Evolutionary conservation across 129 eudicot genomes (phyloP).

Genomic region (Helichrysum umbraculigerum): DNA sequence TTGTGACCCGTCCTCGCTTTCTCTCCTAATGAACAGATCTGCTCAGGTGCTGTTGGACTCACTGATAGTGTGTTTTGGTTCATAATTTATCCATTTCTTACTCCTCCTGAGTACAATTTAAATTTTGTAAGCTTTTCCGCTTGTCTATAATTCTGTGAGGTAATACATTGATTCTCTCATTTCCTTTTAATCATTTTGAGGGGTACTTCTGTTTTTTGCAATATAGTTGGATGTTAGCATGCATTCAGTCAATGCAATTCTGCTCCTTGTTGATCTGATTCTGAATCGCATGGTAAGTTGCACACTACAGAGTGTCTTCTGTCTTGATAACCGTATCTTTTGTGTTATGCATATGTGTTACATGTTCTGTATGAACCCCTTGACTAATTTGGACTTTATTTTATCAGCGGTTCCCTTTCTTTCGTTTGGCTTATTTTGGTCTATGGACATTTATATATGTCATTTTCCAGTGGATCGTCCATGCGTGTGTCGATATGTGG

Average conservation of each 20-base stretch:
- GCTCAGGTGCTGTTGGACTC: conserved; percentile 84
- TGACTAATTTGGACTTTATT: conserved; percentile 23
- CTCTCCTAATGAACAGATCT: conserved; percentile 39
- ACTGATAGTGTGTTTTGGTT: conserved; percentile 88
- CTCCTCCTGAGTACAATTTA: conserved; percentile 47
- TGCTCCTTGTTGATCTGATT: conserved; percentile 62
- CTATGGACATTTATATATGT: conserved; percentile 77
- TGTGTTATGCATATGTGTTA: not conserved
- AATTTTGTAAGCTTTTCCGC: conserved; percentile 55
- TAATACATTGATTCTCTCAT: not conserved
- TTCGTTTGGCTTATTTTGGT: conserved; percentile 80
- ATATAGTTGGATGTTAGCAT: conserved; percentile 62
- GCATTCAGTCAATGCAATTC: conserved; percentile 84
- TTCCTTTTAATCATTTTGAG: conserved; percentile 13
- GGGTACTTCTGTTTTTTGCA: conserved; percentile 18
- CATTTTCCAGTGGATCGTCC: conserved; percentile 89
- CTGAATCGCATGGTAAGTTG: conserved; percentile 70
- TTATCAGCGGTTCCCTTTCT: conserved; percentile 83
- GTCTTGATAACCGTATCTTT: not conserved
- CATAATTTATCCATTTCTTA: conserved; percentile 73
- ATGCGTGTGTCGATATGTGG: conserved; percentile 71
- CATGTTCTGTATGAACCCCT: not conserved
- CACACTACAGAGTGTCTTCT: not conserved
- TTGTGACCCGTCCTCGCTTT: not conserved
- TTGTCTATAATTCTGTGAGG: not conserved